Evolutionary conservation across 2,329 filamentous ascomycete species (phyloP), one percentile per base, ranked within the genome.

Genomic region (Nemania abortiva): DNA sequence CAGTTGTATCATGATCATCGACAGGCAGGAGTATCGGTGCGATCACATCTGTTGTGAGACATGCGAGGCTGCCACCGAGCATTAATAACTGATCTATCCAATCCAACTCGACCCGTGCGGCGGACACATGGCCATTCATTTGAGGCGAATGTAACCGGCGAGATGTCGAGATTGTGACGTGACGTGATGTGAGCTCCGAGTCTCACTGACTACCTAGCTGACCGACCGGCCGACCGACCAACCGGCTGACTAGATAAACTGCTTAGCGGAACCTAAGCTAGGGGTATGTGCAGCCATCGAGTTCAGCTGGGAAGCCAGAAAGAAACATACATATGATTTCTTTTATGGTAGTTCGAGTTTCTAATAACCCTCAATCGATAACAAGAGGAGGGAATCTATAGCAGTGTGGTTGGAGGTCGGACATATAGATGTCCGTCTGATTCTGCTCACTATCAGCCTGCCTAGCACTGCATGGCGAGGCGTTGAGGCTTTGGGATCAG

Each of bases 1-100:
- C 77, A 82, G 82, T 71, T 86, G 84, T 75, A 78, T 86, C 75
- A 87, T 87, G 85, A 82, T 87, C 63, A 81, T 84, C 56, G 83
- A 86, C 50, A 83, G 84, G 20, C 82, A 81, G 65, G 77, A 82
- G 70, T 84, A 85, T 66, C 82, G 81, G 63, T 88, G 86, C 73
- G 85, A 86, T 75, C 86, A 87, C 71, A 85, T 88, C 47, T 87
- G 86, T 78, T 87, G 86, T 78, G 77, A 81, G 64, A 83, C 80
- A 50, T 87, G 85, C 75, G 81, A 84, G 74, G 80, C 83, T 52
- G 82, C 82, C 50, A 76, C 77, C 53, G 78, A 81, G 66, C 71
- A 56, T 59, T 66, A 72, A 56, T 18, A 58, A 31, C 18, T 53
- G 45, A 57, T 50, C 37, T 7, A 42, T 15, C 13, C 37, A 10